Percentiles rank a stretch among this genome's conserved stretches.
phyloP scores from a whole-genome alignment of 208 protist genomes.

The Endotrypanum monterogeii region DNA sequence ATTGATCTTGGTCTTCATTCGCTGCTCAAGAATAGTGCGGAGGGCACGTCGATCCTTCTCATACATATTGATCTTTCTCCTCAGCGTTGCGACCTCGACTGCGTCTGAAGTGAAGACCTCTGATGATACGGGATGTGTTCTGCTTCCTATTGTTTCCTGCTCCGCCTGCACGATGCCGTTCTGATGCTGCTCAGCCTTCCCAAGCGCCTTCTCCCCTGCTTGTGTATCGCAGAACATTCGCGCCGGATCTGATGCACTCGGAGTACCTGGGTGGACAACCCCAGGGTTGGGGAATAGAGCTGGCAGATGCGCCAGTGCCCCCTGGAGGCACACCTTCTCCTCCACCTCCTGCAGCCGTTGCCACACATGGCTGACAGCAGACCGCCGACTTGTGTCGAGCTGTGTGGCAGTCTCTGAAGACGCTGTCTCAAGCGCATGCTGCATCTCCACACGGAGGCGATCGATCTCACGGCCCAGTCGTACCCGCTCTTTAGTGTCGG shows the following conservation, averaged over 20 bases:
- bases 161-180: slow-evolving; percentile 11
- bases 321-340: slow-evolving; percentile 30
- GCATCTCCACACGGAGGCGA: slow-evolving; percentile 54
- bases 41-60: slow-evolving; percentile 82
- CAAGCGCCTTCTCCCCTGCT: slow-evolving; percentile 16
- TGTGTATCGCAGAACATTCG: slow-evolving; percentile 3
- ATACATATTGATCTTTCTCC: slow-evolving; percentile 35
- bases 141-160: background rate
- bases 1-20: slow-evolving; percentile 81
- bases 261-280: background rate
- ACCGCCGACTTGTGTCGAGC: slow-evolving; percentile 19
- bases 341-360: slow-evolving; percentile 53
- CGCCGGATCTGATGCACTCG: background rate
- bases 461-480: slow-evolving; percentile 49
- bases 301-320: slow-evolving; percentile 25
- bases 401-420: slow-evolving; percentile 1
- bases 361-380: slow-evolving; percentile 52
- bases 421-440: slow-evolving; percentile 38
- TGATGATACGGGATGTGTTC: background rate
- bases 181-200: slow-evolving; percentile 7
- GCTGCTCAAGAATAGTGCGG: slow-evolving; percentile 87
- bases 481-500: slow-evolving; percentile 17
- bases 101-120: background rate
- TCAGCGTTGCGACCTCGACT: slow-evolving; percentile 12
- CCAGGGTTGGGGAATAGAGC: slow-evolving; percentile 3